Percentiles rank a stretch among this genome's conserved stretches.
Conservation (phyloP, 805 yeast species). For the Cyberlindnera japonica region DNA sequence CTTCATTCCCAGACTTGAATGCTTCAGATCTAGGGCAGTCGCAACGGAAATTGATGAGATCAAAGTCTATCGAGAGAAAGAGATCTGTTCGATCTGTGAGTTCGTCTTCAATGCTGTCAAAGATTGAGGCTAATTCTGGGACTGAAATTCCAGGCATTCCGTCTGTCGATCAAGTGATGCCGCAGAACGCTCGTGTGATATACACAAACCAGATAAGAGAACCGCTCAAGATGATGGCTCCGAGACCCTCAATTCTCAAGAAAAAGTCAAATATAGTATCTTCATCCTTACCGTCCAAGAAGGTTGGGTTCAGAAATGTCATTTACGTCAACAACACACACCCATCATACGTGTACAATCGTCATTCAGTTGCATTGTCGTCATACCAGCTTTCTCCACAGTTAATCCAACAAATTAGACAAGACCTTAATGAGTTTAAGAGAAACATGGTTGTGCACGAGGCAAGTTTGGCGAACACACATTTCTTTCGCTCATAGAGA, state of each 20-base stretch:
- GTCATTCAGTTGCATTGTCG: conserved; percentile 46
- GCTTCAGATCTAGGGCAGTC: conserved; percentile 30
- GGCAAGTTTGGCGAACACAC: conserved; percentile 56
- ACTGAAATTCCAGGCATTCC: conserved; percentile 4
- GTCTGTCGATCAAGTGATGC: background rate
- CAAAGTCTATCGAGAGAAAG: conserved; percentile 34
- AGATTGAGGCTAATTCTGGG: conserved; percentile 8
- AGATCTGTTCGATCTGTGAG: conserved; percentile 31
- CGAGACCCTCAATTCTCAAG: conserved; percentile 10
- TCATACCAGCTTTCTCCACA: conserved; percentile 40
- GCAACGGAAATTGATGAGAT: conserved; percentile 29
- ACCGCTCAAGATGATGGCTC: conserved; percentile 2
- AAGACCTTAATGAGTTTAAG: conserved; percentile 63
- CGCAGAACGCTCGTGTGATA: conserved; percentile 17
- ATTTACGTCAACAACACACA: conserved; percentile 50
- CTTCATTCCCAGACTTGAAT: conserved; percentile 33
- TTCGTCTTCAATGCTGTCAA: conserved; percentile 22
- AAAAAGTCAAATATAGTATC: conserved; percentile 4
- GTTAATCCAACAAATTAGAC: conserved; percentile 52
- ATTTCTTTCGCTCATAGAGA: conserved; percentile 52
- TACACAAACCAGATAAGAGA: conserved; percentile 13
- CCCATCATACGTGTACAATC: conserved; percentile 48
- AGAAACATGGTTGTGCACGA: conserved; percentile 70
- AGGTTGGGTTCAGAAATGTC: conserved; percentile 44
- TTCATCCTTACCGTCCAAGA: conserved; percentile 17